Evolutionary conservation across 2,329 filamentous ascomycete genomes (phyloP).

Genomic region (Sordariomycetes sp.): DNA sequence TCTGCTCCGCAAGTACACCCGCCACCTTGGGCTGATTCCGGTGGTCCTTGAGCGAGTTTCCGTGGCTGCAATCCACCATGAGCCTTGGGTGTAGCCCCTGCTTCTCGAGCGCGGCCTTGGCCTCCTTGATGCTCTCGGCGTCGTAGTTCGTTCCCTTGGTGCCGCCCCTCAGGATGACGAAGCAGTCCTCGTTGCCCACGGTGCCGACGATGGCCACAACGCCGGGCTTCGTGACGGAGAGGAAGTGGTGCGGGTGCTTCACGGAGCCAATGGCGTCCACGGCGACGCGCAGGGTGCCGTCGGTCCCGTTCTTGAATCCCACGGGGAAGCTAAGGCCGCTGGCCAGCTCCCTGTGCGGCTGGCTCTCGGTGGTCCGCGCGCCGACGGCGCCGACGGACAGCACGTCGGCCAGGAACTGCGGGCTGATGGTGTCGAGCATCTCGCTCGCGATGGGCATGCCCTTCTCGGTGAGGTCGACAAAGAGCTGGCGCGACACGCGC

Average conservation of each 20-base stretch:
- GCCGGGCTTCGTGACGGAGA: constrained; percentile 97
- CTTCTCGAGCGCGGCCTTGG: constrained; percentile 67
- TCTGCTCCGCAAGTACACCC: constrained; percentile 68
- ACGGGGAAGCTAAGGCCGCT: constrained; percentile 95
- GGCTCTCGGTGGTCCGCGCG: constrained; percentile 90
- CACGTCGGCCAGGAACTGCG: constrained; percentile 92
- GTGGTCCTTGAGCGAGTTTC: constrained; percentile 96
- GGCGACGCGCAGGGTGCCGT: constrained; percentile 80
- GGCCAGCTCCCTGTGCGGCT: constrained; percentile 91
- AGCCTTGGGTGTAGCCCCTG: constrained; percentile 82
- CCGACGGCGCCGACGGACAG: constrained; percentile 94
- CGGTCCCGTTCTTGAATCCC: constrained; percentile 98
- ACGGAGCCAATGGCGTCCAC: constrained; percentile 92
- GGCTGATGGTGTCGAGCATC: constrained; percentile 98
- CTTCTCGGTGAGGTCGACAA: constrained; percentile 73
- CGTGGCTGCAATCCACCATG: constrained; percentile 98
- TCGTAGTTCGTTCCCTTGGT: constrained; percentile 92
- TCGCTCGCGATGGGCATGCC: constrained; percentile 95
- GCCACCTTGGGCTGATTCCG: constrained; percentile 95
- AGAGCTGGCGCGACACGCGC: constrained; percentile 82
- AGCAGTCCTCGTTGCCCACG: constrained; percentile 90
- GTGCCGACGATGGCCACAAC: constrained; percentile 92
- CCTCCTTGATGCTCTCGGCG: constrained; percentile 66
- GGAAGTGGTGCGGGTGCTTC: constrained; percentile 85
- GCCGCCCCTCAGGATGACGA: constrained; percentile 89